These are phyloP conservation scores for Tulasnella sp. DNA, from an alignment of 768 basidiomycete genomes.

Conservation along the genomic window DNA sequence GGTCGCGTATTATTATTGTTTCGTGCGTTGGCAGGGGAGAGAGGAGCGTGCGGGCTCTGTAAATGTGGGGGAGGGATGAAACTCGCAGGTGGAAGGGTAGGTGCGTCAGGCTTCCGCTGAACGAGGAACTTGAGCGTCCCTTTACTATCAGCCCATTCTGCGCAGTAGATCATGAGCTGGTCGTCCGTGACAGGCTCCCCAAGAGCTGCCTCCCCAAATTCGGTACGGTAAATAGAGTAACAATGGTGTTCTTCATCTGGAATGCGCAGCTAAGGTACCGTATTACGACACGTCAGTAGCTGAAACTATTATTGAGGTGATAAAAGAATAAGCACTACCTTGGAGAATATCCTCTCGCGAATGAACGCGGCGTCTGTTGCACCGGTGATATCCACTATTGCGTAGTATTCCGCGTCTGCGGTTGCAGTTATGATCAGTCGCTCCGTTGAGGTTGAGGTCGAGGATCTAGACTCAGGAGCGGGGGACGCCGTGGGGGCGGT, in stretches of 20 bases:
- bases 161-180: slow-evolving; percentile 59
- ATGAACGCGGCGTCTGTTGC: slow-evolving; percentile 57
- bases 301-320: slow-evolving; percentile 1
- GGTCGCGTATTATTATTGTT: not conserved
- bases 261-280: slow-evolving; percentile 51
- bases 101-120: slow-evolving; percentile 35
- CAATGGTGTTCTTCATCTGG: slow-evolving; percentile 70
- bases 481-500: slow-evolving; percentile 3
- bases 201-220: slow-evolving; percentile 68
- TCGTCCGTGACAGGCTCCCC: slow-evolving; percentile 65
- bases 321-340: slow-evolving; percentile 37
- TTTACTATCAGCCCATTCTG: slow-evolving; percentile 58
- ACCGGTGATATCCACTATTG: slow-evolving; percentile 51
- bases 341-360: slow-evolving; percentile 69
- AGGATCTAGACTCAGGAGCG: not conserved
- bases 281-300: not conserved
- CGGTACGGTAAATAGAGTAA: slow-evolving; percentile 77
- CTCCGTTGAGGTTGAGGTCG: not conserved
- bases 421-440: slow-evolving; percentile 15
- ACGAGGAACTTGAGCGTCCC: slow-evolving; percentile 81
- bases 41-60: not conserved
- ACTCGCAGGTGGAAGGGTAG: slow-evolving; percentile 18
- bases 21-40: not conserved
- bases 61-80: not conserved
- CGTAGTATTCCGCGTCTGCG: slow-evolving; percentile 12